These are phyloP conservation scores for Petunia hybrid DNA, from an alignment of 305 asterid genomes.

Conservation along the genomic window DNA sequence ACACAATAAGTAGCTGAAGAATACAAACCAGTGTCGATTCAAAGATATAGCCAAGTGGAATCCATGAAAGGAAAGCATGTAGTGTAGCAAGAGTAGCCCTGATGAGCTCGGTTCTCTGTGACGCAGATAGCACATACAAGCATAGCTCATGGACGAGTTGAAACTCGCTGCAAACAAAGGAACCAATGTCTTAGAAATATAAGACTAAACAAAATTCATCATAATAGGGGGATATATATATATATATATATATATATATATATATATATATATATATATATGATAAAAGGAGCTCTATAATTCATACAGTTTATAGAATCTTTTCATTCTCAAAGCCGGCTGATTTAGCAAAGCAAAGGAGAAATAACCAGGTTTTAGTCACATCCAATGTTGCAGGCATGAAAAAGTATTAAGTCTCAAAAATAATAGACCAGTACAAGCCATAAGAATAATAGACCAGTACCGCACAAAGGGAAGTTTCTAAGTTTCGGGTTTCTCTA, in stretches of 20 bases:
- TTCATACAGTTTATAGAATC: slow-evolving; percentile 13
- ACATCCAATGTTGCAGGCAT: not conserved
- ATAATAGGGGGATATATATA: not conserved
- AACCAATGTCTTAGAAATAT: slow-evolving; percentile 19
- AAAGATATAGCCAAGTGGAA: slow-evolving; percentile 97
- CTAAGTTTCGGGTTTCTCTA: not conserved
- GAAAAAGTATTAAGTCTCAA: not conserved
- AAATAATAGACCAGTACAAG: not conserved
- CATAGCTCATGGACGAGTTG: slow-evolving; percentile 97
- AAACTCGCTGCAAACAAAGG: slow-evolving; percentile 72
- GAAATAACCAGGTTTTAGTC: slow-evolving; percentile 13
- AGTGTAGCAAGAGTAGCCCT: slow-evolving; percentile 94
- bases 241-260: not conserved
- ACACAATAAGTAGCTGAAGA: slow-evolving; percentile 38
- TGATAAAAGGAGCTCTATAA: not conserved
- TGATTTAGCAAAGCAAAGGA: not conserved
- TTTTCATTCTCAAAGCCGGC: not conserved
- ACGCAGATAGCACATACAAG: slow-evolving; percentile 86
- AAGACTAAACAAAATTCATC: not conserved
- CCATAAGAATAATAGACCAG: not conserved
- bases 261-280: not conserved
- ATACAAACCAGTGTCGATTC: slow-evolving; percentile 92
- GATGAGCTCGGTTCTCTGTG: slow-evolving; percentile 96
- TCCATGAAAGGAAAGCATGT: slow-evolving; percentile 99
- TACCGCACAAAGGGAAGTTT: not conserved